These are phyloP conservation scores for Phanerochaete carnosa DNA, from an alignment of 768 basidiomycete species.

Conservation along the genomic window DNA sequence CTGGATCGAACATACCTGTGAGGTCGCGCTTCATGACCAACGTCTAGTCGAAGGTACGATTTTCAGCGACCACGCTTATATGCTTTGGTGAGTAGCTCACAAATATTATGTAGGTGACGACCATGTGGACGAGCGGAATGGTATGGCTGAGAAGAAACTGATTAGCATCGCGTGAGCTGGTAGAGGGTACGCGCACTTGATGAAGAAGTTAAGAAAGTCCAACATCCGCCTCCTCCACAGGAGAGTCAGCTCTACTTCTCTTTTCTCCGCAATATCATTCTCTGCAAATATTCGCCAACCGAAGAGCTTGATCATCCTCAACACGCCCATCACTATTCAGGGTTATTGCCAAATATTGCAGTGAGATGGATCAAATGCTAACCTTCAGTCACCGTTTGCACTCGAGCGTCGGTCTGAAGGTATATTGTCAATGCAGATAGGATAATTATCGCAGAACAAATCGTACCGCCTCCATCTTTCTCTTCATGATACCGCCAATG, in stretches of 20 bases:
- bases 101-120: constrained; percentile 56
- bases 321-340: constrained; percentile 21
- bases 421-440: not conserved
- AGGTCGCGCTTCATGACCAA: constrained; percentile 33
- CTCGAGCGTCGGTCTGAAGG: constrained; percentile 41
- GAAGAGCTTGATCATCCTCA: constrained; percentile 50
- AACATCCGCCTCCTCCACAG: constrained; percentile 50
- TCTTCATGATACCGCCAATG: constrained; percentile 32
- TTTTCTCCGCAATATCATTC: constrained; percentile 45
- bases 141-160: constrained; percentile 35
- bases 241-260: constrained; percentile 55
- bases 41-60: constrained; percentile 25
- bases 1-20: constrained; percentile 10
- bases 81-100: constrained; percentile 27
- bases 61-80: too few species aligned
- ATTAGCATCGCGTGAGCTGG: constrained; percentile 29
- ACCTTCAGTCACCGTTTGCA: constrained; percentile 18
- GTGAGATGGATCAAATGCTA: not conserved
- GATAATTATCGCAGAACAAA: constrained; percentile 9
- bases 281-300: constrained; percentile 44
- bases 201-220: constrained; percentile 38
- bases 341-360: not conserved
- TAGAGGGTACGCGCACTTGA: constrained; percentile 36
- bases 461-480: constrained; percentile 38
- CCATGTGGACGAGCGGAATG: constrained; percentile 61